Evolutionary conservation across 768 basidiomycete genomes (phyloP).

Genomic region (Lentinula guzmanii): DNA sequence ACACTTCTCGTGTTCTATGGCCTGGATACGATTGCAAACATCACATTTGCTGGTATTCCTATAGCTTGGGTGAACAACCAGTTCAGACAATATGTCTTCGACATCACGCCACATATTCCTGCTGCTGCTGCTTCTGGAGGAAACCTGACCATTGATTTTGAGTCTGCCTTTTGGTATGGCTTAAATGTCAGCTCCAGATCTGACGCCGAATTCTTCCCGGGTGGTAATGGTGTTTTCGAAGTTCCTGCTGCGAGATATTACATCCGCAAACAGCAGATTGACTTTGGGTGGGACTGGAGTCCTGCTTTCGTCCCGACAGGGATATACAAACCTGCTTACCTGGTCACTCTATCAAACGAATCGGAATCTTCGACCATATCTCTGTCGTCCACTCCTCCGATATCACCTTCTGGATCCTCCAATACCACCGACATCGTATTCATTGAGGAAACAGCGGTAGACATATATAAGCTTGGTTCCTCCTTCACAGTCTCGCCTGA

Average conservation of each 20-base stretch:
- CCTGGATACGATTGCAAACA: conserved; percentile 51
- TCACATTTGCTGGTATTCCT: conserved; percentile 44
- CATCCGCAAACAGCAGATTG: conserved; percentile 44
- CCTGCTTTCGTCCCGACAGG: conserved; percentile 54
- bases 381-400: conserved; percentile 16
- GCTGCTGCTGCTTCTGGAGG: conserved; percentile 18
- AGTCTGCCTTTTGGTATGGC: conserved; percentile 49
- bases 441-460: conserved; percentile 47
- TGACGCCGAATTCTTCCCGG: conserved; percentile 39
- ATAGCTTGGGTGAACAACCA: conserved; percentile 56
- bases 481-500: conserved; percentile 36
- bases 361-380: conserved; percentile 8
- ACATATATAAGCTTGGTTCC: conserved; percentile 50
- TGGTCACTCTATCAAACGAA: conserved; percentile 32
- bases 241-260: conserved; percentile 3
- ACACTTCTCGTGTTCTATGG: conserved; percentile 50
- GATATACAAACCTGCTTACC: conserved; percentile 49
- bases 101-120: conserved; percentile 36
- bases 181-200: conserved; percentile 45
- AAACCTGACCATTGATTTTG: conserved; percentile 45
- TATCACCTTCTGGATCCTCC: conserved; percentile 18
- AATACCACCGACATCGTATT: conserved; percentile 25
- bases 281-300: conserved; percentile 45
- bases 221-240: conserved; percentile 1
- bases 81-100: conserved; percentile 49